A percentile compares a stretch with the other conserved stretches of the same genome.
Conservation (phyloP, 345 rosid genomes). For the Moricandia arvensis region DNA sequence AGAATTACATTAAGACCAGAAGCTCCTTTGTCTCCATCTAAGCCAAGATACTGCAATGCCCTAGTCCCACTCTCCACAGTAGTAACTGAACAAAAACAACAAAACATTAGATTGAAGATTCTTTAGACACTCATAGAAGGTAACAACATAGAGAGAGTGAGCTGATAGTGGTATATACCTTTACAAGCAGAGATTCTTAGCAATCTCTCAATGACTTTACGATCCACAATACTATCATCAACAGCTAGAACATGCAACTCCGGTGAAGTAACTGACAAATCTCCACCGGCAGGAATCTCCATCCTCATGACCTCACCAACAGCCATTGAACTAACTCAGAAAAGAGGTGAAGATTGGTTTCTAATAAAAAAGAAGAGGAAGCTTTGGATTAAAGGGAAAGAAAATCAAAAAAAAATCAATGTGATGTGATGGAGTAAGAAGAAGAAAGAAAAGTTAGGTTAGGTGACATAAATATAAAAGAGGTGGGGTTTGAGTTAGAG, state of each 20-base stretch:
- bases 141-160: background rate
- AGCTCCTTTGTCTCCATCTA: conserved; percentile 63
- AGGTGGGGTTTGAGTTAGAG: conserved; percentile 4
- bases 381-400: conserved; percentile 23
- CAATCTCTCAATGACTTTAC: conserved; percentile 78
- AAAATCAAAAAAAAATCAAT: background rate
- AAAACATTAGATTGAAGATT: background rate
- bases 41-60: conserved; percentile 77
- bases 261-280: conserved; percentile 36
- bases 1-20: conserved; percentile 52
- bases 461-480: conserved; percentile 22
- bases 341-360: background rate
- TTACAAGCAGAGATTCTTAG: conserved; percentile 73
- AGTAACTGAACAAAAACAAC: conserved; percentile 48
- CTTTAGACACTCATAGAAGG: background rate
- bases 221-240: conserved; percentile 81
- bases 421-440: conserved; percentile 9
- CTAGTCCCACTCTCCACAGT: conserved; percentile 74
- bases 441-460: background rate
- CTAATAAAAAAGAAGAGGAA: background rate
- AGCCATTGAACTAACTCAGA: conserved; percentile 26
- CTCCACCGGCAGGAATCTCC: conserved; percentile 31
- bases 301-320: conserved; percentile 45
- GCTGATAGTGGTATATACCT: conserved; percentile 44
- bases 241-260: conserved; percentile 96